phyloP scores from a whole-genome alignment of 495 filamentous ascomycete genomes.

The Daldinia concentrica region DNA sequence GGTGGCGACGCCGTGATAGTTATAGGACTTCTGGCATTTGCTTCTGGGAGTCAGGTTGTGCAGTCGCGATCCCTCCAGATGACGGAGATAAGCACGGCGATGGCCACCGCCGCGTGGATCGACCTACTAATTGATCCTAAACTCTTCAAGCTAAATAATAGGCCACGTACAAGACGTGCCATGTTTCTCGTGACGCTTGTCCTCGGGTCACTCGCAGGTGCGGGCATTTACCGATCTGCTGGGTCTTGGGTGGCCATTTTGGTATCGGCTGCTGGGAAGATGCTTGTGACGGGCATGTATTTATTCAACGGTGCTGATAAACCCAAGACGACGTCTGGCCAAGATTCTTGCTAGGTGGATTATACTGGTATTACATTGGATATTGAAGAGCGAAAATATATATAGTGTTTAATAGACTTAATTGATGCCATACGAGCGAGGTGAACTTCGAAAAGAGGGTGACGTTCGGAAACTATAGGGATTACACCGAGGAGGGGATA shows the following conservation, averaged over 20 bases:
- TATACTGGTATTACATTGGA: background rate
- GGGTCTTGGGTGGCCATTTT: constrained; percentile 56
- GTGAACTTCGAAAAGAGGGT: too few species aligned
- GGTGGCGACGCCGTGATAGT: constrained; percentile 53
- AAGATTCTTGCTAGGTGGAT: constrained; percentile 34
- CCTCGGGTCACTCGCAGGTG: constrained; percentile 64
- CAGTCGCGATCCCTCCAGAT: constrained; percentile 63
- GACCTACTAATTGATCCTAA: constrained; percentile 66
- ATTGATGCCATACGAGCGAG: background rate
- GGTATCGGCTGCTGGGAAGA: constrained; percentile 56
- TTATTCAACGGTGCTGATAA: constrained; percentile 53
- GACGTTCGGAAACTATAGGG: too few species aligned
- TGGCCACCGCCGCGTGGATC: constrained; percentile 72
- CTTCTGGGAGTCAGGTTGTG: constrained; percentile 68
- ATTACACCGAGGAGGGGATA: too few species aligned
- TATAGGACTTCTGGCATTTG: constrained; percentile 63
- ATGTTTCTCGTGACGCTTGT: constrained; percentile 61
- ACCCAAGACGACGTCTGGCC: constrained; percentile 33
- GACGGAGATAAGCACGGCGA: constrained; percentile 72
- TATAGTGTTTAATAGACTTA: background rate
- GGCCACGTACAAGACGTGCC: constrained; percentile 60
- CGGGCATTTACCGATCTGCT: constrained; percentile 53
- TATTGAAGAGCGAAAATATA: background rate
- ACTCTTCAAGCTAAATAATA: constrained; percentile 56
- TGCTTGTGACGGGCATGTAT: constrained; percentile 56